phyloP scores from a whole-genome alignment of 2,329 filamentous ascomycete genomes.

The Aspergillus ibericus region DNA sequence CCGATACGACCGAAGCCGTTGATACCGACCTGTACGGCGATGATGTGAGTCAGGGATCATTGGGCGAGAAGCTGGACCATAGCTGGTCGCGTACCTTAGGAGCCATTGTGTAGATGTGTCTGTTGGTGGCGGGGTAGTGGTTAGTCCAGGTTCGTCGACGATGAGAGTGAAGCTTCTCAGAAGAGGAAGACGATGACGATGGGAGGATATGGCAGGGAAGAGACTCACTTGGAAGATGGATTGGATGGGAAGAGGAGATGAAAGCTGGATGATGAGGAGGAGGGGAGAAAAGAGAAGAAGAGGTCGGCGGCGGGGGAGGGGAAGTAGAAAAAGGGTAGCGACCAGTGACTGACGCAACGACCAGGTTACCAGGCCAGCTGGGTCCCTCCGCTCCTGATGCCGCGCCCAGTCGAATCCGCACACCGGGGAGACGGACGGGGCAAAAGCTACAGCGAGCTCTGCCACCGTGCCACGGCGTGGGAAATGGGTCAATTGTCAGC shows the following conservation, averaged over 20 bases:
- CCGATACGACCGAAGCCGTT: constrained; percentile 99
- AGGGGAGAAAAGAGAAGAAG: constrained; percentile 17
- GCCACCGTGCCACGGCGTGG: constrained; percentile 14
- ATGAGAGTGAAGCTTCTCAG: constrained; percentile 4
- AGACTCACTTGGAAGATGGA: constrained; percentile 16
- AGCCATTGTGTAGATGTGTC: constrained; percentile 36
- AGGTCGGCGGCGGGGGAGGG: constrained; percentile 28
- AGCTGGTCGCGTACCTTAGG: constrained; percentile 29
- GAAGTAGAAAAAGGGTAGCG: constrained; percentile 29
- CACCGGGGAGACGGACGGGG: constrained; percentile 34
- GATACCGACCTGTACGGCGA: constrained; percentile 73
- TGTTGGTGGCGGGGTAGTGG: constrained; percentile 27
- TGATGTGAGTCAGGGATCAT: constrained; percentile 7
- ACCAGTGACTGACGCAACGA: constrained; percentile 37
- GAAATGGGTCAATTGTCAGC: constrained; percentile 18
- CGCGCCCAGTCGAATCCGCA: constrained; percentile 16
- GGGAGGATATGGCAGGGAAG: background rate
- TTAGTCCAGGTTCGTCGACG: constrained; percentile 24
- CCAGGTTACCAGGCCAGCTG: constrained; percentile 21
- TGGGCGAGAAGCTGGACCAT: background rate
- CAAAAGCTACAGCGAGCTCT: constrained; percentile 21
- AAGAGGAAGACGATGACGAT: background rate
- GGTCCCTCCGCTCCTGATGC: constrained; percentile 5
- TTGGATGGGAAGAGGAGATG: constrained; percentile 1
- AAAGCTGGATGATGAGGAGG: constrained; percentile 8